Evolutionary conservation across 2,329 filamentous ascomycete species (phyloP), one percentile per base, ranked within the genome.

Genomic region (Pseudopyrenochaeta lycopersici): DNA sequence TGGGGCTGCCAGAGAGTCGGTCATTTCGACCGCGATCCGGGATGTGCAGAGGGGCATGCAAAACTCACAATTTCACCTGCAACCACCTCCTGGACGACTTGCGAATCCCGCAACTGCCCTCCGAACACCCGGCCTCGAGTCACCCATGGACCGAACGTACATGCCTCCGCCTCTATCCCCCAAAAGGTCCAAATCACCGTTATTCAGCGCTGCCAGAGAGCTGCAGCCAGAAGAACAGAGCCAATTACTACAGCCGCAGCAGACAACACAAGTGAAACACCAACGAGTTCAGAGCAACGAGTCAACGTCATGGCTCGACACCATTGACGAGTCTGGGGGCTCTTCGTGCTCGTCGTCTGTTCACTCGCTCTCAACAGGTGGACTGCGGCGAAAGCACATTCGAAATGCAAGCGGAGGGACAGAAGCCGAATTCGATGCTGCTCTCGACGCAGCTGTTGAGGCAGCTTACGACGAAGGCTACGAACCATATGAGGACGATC

Each of bases 391-490:
- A 59, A 91, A 89, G 67, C 88, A 90, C 60, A 85, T 91, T 47
- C 86, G 89, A 43, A 82, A 82, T 31, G 72, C 83, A 2, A 94
- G 90, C 60, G 88, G 87, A 39, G 87, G 84, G 27, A 95, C 91
- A 0, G 91, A 96, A 72, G 89, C 91, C 6, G 93, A 97, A 70
- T 97, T 98, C 62, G 93, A 97, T 76, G 92, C 92, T 7, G 95
- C 95, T 3, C 82, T 98, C 38, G 94, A 98, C 77, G 94, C 93
- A 20, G 95, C 95, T 12, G 93, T 98, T 7, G 95, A 98, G 75
- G 94, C 94, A 45, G 95, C 94, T 4, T 99, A 98, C 73, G 90
- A 97, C 72, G 92, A 97, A 58, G 91, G 91, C 0, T 90, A 92
- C 59, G 92, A 97, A 70, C 90, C 90, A 3, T 86, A 85, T 73